Percentiles rank a stretch among this genome's conserved stretches.
Evolutionary conservation across 192 early-diverging fungal genomes (phyloP).

Genomic region (Entophlyctis helioformis): DNA sequence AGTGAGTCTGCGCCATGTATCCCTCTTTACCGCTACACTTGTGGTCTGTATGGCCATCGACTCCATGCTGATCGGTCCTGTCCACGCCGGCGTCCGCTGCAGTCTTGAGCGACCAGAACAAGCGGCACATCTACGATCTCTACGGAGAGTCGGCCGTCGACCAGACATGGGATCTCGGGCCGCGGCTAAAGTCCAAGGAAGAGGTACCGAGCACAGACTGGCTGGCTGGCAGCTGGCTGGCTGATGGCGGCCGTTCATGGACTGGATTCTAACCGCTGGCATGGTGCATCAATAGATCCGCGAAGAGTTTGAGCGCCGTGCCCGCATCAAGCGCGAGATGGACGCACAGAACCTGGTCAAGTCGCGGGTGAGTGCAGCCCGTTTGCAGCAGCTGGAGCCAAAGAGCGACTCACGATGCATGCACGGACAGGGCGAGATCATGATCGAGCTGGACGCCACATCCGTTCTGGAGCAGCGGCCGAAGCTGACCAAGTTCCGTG

Average conservation of each 20-base stretch:
- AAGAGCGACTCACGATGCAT: not conserved
- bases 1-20: no score
- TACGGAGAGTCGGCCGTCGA: constrained; percentile 34
- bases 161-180: constrained; percentile 33
- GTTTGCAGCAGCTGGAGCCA: not conserved
- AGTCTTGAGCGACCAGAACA: constrained; percentile 33
- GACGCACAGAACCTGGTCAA: constrained; percentile 30
- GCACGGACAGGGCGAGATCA: constrained; percentile 23
- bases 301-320: constrained; percentile 30
- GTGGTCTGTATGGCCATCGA: no score
- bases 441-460: constrained; percentile 33
- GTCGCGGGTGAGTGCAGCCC: constrained; percentile 8
- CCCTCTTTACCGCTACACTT: no score
- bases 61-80: no score
- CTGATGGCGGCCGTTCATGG: no score
- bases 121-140: constrained; percentile 40
- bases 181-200: constrained; percentile 13
- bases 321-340: constrained; percentile 14
- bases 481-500: constrained; percentile 1
- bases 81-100: not conserved
- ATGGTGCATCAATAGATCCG: constrained; percentile 18
- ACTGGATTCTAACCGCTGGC: no score
- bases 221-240: no score
- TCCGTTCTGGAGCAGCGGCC: constrained; percentile 23
- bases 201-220: constrained; percentile 13